Base-by-base conservation (phyloP, 208 protist genomes). In the Acanthamoeba quina region DNA sequence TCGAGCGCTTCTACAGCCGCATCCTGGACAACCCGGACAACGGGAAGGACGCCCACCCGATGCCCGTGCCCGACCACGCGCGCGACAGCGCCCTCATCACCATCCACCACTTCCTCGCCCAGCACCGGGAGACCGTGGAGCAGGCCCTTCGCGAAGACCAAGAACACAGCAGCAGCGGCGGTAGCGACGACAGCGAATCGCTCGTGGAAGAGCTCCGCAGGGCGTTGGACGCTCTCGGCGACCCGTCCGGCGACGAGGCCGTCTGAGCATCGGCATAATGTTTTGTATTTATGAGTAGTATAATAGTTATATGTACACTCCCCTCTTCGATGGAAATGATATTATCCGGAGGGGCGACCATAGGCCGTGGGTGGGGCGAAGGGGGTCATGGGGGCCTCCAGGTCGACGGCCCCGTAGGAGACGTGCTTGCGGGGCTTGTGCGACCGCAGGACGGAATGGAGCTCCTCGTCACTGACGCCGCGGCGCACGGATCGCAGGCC, bases 181-280 rank as follows among this genome's bases (percentile, higher is more conserved):
- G 58, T 64, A 21, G 58, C 17, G 24, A 64, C 58, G 58, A 64
- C 24, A 64, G 58, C 58, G 58, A 64, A 10, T n/a, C 21, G 21
- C 78, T 86, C 78, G 78, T 86, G 78, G 78, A 86, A 86, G 78
- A 86, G 49, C 78, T 86, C 78, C 78, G 78, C 78, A 10, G 78
- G n/a, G 52, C 49, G 44, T 44, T 86, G 49, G 21, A 64, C 6
- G 58, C 58, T 64, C 58, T 64, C 21, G 58, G 58, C 24, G 58
- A 64, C 21, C 58, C 58, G 6, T 21, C 58, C 21, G 58, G 58
- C 58, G 58, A 64, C 58, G 58, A 64, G 58, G 58, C 58, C 58
- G 58, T 64, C 3, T 58, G 54, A 58, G 0, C 44, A 47, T 47
- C 41, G n/a, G n/a, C n/a, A n/a, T n/a, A n/a, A n/a, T n/a, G n/a